These are phyloP conservation scores for Cubamyces lactineus DNA, from an alignment of 768 basidiomycete species.

Conservation along the genomic window DNA sequence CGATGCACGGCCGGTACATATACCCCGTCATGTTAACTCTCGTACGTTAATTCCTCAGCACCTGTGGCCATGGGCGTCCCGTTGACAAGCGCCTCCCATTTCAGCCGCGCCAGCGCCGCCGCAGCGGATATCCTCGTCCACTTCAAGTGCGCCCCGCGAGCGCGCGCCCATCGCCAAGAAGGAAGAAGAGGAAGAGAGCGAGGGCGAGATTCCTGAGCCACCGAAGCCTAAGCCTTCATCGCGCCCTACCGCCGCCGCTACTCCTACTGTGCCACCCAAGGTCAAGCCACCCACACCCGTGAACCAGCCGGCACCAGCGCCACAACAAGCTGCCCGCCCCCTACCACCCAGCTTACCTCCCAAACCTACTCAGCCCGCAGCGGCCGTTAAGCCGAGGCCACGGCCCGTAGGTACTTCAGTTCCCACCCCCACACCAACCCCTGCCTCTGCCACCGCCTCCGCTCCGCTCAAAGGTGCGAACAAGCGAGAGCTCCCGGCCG, in stretches of 20 bases:
- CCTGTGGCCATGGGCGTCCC: conserved; percentile 5
- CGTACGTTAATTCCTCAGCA: conserved; percentile 33
- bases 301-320: conserved; percentile 5
- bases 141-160: neutral
- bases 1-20: conserved; percentile 46
- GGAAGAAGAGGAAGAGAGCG: conserved; percentile 33
- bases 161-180: conserved; percentile 1
- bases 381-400: conserved; percentile 4
- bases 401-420: neutral
- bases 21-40: conserved; percentile 31
- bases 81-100: neutral
- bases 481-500: conserved; percentile 25
- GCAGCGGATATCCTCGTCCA: conserved; percentile 13
- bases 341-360: neutral
- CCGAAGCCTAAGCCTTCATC: conserved; percentile 17
- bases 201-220: conserved; percentile 30
- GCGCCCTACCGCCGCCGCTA: neutral
- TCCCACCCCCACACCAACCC: too few species aligned
- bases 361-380: neutral
- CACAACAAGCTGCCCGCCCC: neutral
- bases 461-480: conserved; percentile 11
- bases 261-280: neutral
- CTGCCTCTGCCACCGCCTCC: neutral
- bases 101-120: conserved; percentile 24
- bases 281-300: conserved; percentile 7